phyloP scores from a whole-genome alignment of 441 rosid genomes.

The Flueggea neowawraea region DNA sequence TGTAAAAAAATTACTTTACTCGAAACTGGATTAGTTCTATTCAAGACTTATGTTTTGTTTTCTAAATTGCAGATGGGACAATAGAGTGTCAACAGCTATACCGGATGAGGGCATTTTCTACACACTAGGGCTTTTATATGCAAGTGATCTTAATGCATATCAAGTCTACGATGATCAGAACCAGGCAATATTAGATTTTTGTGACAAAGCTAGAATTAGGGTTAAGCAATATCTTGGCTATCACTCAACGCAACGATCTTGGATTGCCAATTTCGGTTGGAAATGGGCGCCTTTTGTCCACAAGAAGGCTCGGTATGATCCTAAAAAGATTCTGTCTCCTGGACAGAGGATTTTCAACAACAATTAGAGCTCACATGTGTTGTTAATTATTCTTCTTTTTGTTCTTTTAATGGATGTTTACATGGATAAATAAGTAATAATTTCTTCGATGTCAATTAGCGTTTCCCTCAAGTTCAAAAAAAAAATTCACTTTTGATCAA shows the following conservation, averaged over 20 bases:
- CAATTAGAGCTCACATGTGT: neutral
- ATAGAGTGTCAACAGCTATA: constrained; percentile 53
- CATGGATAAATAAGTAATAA: too few species aligned
- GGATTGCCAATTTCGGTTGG: constrained; percentile 70
- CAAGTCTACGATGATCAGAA: constrained; percentile 54
- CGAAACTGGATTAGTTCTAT: too few species aligned
- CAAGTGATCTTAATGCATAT: constrained; percentile 49
- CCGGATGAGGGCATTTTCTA: constrained; percentile 84
- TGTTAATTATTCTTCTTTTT: too few species aligned
- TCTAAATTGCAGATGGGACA: constrained; percentile 60
- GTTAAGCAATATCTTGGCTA: constrained; percentile 65
- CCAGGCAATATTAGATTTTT: constrained; percentile 46
- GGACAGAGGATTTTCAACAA: constrained; percentile 72
- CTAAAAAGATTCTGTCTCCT: constrained; percentile 64
- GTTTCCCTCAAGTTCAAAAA: too few species aligned
- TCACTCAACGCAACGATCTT: constrained; percentile 40
- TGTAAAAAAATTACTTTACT: too few species aligned
- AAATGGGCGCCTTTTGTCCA: constrained; percentile 55
- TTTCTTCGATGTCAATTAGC: too few species aligned
- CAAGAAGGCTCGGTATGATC: constrained; percentile 66
- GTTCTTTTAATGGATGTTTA: too few species aligned
- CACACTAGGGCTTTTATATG: constrained; percentile 50
- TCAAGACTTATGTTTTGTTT: too few species aligned
- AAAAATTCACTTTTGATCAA: too few species aligned
- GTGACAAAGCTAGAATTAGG: constrained; percentile 40